Evolutionary conservation across 1,139 yeast species (phyloP), one percentile per base, ranked within the genome.

Genomic region (Blastobotrys proliferans): DNA sequence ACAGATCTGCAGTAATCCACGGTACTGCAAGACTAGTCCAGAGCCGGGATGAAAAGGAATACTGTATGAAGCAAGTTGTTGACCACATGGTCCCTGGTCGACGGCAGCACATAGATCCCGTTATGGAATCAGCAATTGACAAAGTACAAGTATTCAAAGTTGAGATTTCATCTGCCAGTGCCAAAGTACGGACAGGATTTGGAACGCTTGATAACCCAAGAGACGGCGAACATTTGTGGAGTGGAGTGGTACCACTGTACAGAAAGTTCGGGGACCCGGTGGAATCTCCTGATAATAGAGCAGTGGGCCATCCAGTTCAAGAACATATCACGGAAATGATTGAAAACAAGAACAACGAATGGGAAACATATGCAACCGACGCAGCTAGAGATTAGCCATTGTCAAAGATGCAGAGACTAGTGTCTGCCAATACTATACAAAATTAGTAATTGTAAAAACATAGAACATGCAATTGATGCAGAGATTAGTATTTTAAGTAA

Each of bases 221-320:
- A 9, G 10, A 30, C 13, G 19, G 19, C 8, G 34, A 30, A 8
- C 6, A 30, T 21, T n/a, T 30, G 9, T 30, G 34, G 34, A 30
- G 34, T 17, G 34, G 34, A 17, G 34, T 30, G n/a, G 21, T 30
- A 6, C 34, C 34, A n/a, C n/a, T 30, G 34, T 30, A 30, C 17
- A 9, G 34, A 14, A 6, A 13, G 21, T 30, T 30, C 13, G 34
- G 34, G 6, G 34, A 30, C 8, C 34, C 34, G 17, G 19, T 30
- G 11, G 19, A 30, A 21, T 30, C 34, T 6, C 20, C 19, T 14
- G 34, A 6, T 9, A 30, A 30, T 21, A 18, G n/a, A 14, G 34
- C 34, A 21, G 34, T 21, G 19, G 34, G 34, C 6, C 19, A n/a
- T 6, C 34, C 34, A 11, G 34, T 30, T 6, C 34, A 30, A 17